Conservation (phyloP, 2,329 filamentous ascomycete genomes). For the Trichoderma asperellum region DNA sequence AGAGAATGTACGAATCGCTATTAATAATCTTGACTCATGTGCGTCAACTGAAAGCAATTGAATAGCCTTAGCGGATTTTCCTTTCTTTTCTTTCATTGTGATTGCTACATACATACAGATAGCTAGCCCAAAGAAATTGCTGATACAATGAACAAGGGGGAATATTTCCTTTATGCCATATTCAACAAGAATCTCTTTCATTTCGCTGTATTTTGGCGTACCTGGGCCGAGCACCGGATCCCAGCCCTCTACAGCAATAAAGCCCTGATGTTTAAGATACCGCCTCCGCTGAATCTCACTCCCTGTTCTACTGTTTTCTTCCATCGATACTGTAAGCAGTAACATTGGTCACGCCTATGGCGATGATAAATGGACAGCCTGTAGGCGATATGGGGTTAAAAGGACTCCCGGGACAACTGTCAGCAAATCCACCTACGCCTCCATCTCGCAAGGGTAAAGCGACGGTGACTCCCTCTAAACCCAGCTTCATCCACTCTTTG, state of each 20-base stretch:
- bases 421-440: slow-evolving; percentile 53
- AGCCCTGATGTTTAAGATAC: slow-evolving; percentile 50
- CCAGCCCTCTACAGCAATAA: slow-evolving; percentile 32
- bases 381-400: slow-evolving; percentile 51
- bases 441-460: slow-evolving; percentile 51
- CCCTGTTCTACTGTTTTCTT: not conserved
- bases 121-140: no score
- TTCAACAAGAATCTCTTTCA: slow-evolving; percentile 17
- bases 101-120: no score
- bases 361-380: slow-evolving; percentile 53
- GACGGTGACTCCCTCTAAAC: slow-evolving; percentile 54
- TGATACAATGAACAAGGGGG: no score
- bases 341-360: slow-evolving; percentile 55
- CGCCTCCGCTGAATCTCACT: slow-evolving; percentile 30
- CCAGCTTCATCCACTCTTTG: slow-evolving; percentile 59
- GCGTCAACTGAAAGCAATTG: not conserved
- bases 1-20: no score
- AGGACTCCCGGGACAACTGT: slow-evolving; percentile 48
- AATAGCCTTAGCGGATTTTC: not conserved
- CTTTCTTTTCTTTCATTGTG: no score
- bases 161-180: not conserved
- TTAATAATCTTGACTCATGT: no score
- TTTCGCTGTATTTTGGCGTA: slow-evolving; percentile 16
- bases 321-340: slow-evolving; percentile 33
- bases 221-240: slow-evolving; percentile 26